A percentile compares a stretch with the other conserved stretches of the same genome.
These are phyloP conservation scores for Penicillium pancosmium DNA, from an alignment of 495 filamentous ascomycete genomes.

Conservation along the genomic window DNA sequence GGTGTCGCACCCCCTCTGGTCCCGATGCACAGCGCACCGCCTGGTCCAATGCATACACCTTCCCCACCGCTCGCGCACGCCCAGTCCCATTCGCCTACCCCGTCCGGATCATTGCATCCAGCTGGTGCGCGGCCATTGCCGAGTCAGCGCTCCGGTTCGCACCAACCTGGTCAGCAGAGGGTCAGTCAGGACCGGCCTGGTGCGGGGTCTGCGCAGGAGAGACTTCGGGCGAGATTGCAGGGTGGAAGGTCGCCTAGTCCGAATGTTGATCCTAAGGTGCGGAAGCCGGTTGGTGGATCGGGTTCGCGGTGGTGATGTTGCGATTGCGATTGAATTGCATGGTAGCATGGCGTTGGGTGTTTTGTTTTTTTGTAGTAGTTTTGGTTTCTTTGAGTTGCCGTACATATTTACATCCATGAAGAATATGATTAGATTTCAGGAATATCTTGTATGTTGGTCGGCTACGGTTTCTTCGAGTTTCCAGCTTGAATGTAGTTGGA, in stretches of 20 bases:
- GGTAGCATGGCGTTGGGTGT: slow-evolving; percentile 31
- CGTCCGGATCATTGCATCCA: slow-evolving; percentile 35
- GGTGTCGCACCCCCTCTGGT: slow-evolving; percentile 26
- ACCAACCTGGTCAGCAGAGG: slow-evolving; percentile 51
- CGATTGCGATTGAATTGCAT: slow-evolving; percentile 17
- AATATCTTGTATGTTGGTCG: too few relatives aligned
- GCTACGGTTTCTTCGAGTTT: too few relatives aligned
- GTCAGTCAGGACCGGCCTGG: slow-evolving; percentile 47
- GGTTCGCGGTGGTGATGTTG: slow-evolving; percentile 17
- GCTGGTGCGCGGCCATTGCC: slow-evolving; percentile 60
- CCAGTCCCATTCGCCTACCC: slow-evolving; percentile 21
- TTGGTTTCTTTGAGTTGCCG: neutral
- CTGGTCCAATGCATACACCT: slow-evolving; percentile 21
- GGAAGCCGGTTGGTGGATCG: slow-evolving; percentile 40
- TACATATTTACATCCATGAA: neutral
- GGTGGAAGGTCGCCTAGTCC: slow-evolving; percentile 52
- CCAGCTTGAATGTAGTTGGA: too few relatives aligned
- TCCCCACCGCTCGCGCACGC: slow-evolving; percentile 17
- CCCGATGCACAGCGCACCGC: slow-evolving; percentile 24
- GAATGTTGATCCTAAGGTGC: slow-evolving; percentile 36
- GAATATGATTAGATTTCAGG: neutral
- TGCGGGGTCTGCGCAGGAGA: slow-evolving; percentile 61
- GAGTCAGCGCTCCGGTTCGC: slow-evolving; percentile 72
- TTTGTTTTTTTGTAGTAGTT: slow-evolving; percentile 5
- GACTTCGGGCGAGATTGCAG: slow-evolving; percentile 67